Conservation (phyloP, 1,139 yeast genomes). For the Protomyces inundatus region DNA sequence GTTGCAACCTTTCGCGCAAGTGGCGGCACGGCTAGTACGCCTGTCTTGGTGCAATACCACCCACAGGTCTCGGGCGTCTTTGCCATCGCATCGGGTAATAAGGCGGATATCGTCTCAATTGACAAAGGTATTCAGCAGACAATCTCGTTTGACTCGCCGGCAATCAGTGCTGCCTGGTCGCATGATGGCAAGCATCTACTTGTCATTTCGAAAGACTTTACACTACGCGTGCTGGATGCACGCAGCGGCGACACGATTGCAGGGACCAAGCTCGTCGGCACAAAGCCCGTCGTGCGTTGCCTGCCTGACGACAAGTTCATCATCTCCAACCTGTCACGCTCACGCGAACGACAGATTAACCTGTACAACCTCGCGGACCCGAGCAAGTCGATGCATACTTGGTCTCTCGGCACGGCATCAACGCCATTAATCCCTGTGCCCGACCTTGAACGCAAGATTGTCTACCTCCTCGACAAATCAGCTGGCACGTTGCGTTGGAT, state of each 20-base stretch:
- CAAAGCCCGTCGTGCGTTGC: slow-evolving; percentile 12
- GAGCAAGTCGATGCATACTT: slow-evolving; percentile 4
- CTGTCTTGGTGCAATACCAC: slow-evolving; percentile 5
- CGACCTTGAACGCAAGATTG: slow-evolving; percentile 10
- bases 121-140: not conserved
- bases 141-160: not conserved
- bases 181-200: slow-evolving; percentile 4
- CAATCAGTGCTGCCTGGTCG: slow-evolving; percentile 16
- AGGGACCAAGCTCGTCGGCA: slow-evolving; percentile 7
- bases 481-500: slow-evolving; percentile 21
- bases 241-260: not conserved
- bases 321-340: slow-evolving; percentile 14
- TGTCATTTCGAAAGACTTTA: slow-evolving; percentile 5
- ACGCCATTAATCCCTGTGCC: slow-evolving; percentile 17
- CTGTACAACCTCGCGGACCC: slow-evolving; percentile 9
- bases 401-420: slow-evolving; percentile 23
- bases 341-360: slow-evolving; percentile 18
- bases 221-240: slow-evolving; percentile 10
- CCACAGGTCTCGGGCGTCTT: slow-evolving; percentile 20
- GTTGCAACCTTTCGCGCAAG: slow-evolving; percentile 14
- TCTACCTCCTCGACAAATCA: slow-evolving; percentile 20
- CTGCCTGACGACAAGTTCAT: slow-evolving; percentile 14
- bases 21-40: slow-evolving; percentile 11
- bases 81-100: slow-evolving; percentile 13
- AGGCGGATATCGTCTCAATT: slow-evolving; percentile 2